A percentile compares a stretch with the other conserved stretches of the same genome.
phyloP scores from a whole-genome alignment of 352 stramenopile genomes.

The Hyphochytrium catenoides region DNA sequence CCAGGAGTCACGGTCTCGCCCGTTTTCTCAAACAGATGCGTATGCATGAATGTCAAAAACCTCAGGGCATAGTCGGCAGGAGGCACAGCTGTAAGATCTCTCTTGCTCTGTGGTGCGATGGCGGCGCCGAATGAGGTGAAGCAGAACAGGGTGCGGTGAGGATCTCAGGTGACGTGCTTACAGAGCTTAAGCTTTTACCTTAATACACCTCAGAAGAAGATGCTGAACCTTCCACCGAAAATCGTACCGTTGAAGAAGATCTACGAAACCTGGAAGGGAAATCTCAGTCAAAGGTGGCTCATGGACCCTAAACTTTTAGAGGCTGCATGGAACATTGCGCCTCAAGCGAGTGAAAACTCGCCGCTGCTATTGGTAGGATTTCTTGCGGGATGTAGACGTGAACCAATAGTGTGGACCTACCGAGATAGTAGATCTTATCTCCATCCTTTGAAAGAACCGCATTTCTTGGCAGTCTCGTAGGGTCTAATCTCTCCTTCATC shows the following conservation, averaged over 20 bases:
- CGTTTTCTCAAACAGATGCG: conserved; percentile 48
- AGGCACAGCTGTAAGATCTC: conserved; percentile 42
- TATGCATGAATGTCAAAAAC: conserved; percentile 58
- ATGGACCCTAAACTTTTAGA: conserved; percentile 3
- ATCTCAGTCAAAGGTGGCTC: too few relatives aligned
- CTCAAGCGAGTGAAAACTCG: neutral
- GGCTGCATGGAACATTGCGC: neutral
- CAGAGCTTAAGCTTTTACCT: too few relatives aligned
- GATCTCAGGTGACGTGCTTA: too few relatives aligned
- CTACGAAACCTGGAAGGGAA: conserved; percentile 43
- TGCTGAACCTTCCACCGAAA: conserved; percentile 57
- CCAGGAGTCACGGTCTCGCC: too few relatives aligned
- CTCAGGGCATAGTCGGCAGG: conserved; percentile 51
- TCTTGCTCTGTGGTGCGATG: conserved; percentile 47
- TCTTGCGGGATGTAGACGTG: too few relatives aligned
- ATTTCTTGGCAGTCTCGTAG: conserved; percentile 15
- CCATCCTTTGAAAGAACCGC: conserved; percentile 43
- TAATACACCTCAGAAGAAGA: conserved; percentile 30
- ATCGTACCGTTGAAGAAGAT: conserved; percentile 60
- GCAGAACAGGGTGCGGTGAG: too few relatives aligned
- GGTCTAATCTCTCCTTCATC: conserved; percentile 10
- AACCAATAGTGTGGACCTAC: too few relatives aligned
- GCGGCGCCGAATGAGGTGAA: too few relatives aligned
- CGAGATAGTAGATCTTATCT: conserved; percentile 43
- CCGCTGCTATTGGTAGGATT: too few relatives aligned